phyloP scores from a whole-genome alignment of 441 rosid species.

The Dalechampia spathulata region DNA sequence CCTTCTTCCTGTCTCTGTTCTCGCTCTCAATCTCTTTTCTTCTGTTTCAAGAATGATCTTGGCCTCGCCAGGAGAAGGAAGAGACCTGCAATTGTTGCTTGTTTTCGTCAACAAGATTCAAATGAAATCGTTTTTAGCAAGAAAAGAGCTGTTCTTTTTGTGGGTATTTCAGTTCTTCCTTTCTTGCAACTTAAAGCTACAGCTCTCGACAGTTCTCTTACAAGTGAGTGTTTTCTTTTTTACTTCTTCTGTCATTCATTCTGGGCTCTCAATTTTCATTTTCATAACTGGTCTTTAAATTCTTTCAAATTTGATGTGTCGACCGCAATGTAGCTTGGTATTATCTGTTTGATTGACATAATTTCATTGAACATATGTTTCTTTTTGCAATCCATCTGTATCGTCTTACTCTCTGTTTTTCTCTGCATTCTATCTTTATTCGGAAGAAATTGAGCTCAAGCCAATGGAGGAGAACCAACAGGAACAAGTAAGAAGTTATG shows the following conservation, averaged over 20 bases:
- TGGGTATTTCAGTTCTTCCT: conserved; percentile 79
- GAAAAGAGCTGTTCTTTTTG: conserved; percentile 56
- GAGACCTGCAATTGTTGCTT: conserved; percentile 32
- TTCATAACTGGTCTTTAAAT: background rate
- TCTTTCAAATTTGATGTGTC: background rate
- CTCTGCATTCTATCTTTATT: conserved; percentile 17
- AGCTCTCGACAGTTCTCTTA: conserved; percentile 36
- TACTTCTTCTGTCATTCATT: background rate
- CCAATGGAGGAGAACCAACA: conserved; percentile 28
- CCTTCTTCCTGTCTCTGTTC: conserved; percentile 19
- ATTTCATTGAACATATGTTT: too few species aligned
- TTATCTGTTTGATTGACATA: too few species aligned
- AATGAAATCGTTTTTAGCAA: conserved; percentile 26
- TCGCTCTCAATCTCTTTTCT: conserved; percentile 26
- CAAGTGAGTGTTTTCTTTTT: conserved; percentile 27
- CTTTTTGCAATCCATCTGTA: background rate
- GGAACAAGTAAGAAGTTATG: conserved; percentile 41
- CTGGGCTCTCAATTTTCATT: background rate
- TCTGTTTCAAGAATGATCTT: conserved; percentile 16
- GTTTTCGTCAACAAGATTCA: conserved; percentile 30
- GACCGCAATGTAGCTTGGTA: too few species aligned
- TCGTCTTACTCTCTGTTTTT: background rate
- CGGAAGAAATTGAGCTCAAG: conserved; percentile 39
- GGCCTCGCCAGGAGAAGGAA: conserved; percentile 16
- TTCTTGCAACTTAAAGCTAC: conserved; percentile 48